Evolutionary conservation across 305 asterid species (phyloP), one percentile per base, ranked within the genome.

Genomic region (Plantago coronopus): DNA sequence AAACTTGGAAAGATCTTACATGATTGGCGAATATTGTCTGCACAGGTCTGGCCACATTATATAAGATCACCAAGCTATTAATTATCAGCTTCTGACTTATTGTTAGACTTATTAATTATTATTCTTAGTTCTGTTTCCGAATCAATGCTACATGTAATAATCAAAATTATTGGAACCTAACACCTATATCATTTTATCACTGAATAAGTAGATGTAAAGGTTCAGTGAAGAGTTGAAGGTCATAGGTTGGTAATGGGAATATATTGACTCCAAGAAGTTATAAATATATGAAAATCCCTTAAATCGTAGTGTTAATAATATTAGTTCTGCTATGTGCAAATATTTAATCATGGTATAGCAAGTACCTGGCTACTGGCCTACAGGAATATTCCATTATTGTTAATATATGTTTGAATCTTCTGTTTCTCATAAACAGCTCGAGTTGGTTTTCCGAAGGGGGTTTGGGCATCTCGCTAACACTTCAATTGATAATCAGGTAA

Each of bases 1-100:
- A 89, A 93, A 77, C 96, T 93, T 66, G 99, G 99, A 74, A 93
- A 93, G 78, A 81, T 85, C 62, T 77, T 93, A 72, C 99, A 93
- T 80, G 99, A 93, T 73, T 93, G 99, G 99, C 97, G 93, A 51
- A 81, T 93, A 76, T 76, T 87, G 70, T 83, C 81, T 63, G 83
- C 89, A 62, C 99, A 93, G 97, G 99, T 93, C 59, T 67, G 78
- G 21, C 62, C 17, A 54, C n/a, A 48, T 37, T 34, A 40, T 18
- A 45, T 65, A 47, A 34, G 49, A 51, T 54, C 5, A 47, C 62
- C 42, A 42, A 54, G 64, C 50, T 56, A 73, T 62, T 38, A 29
- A 42, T 45, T 72, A 19, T 8, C 48, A 15, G 38, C 38, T 31
- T 31, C 38, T 31, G 7, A 42, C 29, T 15, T 64, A 18, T 48